Evolutionary conservation across 192 early-diverging fungal species (phyloP), one percentile per base, ranked within the genome.

Genomic region (Coemansia sp.): DNA sequence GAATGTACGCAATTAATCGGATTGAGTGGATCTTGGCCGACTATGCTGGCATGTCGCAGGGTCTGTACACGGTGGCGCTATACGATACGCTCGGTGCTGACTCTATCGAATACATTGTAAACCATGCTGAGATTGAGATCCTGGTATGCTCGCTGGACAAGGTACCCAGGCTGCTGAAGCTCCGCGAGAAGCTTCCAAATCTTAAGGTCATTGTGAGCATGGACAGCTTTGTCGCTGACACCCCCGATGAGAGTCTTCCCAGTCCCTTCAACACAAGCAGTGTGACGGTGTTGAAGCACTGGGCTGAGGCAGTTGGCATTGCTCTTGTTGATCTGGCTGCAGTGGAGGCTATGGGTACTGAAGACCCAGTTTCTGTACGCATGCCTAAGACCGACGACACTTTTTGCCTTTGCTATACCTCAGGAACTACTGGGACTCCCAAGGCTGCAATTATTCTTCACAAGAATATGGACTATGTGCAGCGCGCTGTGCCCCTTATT

Each of bases 61-160:
- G 84, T 59, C 57, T 89, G 33, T 84, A 83, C 59, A 78, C 84
- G 5, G 93, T 95, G 10, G 88, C 94, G 5, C 80, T 96, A 32
- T 95, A 95, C 75, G 95, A 97, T 70, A 94, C 94, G 20, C 85
- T 97, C 17, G 96, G 93, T 54, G 85, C 88, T 0, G 90, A 93
- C 27, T 85, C 92, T 8, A 81, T 96, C 50, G 86, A 91, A 76
- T 94, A 90, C 62, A 92, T 96, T 39, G 66, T 96, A 22, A 94
- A 92, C 74, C 92, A 95, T 56, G 84, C 93, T 9, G 93, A 93
- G 39, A 81, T 91, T 55, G 75, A 86, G 24, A 66, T 89, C 24
- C 70, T 94, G n/a, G 83, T 92, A 31, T 88, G 88, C 57, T 87
- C 85, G 30, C 54, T 82, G 46, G 86, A 85, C 70, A 82, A 88